Evolutionary conservation across 441 rosid species (phyloP).

Genomic region (Populus hybrid): DNA sequence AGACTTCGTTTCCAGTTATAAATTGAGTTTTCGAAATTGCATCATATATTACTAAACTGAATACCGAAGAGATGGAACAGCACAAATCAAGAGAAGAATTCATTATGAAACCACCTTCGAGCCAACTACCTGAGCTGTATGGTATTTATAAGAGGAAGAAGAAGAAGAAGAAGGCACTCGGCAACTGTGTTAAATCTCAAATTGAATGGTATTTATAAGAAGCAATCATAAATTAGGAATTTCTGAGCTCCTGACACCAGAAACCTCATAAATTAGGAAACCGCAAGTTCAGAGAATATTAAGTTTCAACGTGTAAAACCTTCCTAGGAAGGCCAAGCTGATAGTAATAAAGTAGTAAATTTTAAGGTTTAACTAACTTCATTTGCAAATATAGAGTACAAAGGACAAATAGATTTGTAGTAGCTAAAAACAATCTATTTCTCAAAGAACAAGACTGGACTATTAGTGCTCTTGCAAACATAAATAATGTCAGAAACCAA

Average conservation of each 20-base stretch:
- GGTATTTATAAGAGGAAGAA: background rate
- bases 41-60: background rate
- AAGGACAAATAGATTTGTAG: too few species aligned
- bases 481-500: background rate
- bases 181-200: background rate
- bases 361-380: too few species aligned
- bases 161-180: background rate
- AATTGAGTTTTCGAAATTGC: background rate
- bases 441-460: background rate
- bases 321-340: too few species aligned
- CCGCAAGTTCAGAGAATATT: too few species aligned
- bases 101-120: background rate
- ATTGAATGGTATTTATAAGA: background rate
- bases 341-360: too few species aligned
- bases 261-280: too few species aligned
- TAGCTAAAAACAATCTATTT: background rate
- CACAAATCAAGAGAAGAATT: background rate
- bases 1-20: background rate
- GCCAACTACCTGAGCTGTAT: background rate
- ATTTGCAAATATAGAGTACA: too few species aligned
- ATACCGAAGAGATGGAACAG: background rate
- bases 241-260: too few species aligned
- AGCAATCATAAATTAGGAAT: background rate
- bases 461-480: background rate
- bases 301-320: too few species aligned